Percentiles rank a stretch among this genome's conserved stretches.
Conservation (phyloP, 2,329 filamentous ascomycete genomes). For the Lizonia empirigonia region DNA sequence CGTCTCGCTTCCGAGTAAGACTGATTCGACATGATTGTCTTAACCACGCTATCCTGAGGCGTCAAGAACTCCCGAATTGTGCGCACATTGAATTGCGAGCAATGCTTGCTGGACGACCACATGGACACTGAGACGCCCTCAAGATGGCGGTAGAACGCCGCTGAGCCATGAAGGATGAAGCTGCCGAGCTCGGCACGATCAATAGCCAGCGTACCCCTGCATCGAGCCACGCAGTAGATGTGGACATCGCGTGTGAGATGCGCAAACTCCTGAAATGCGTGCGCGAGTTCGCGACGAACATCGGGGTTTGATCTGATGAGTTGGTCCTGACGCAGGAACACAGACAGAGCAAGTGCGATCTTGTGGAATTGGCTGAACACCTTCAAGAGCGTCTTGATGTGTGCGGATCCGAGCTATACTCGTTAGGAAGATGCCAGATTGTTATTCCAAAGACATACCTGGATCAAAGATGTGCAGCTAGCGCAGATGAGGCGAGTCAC, state of each 20-base stretch:
- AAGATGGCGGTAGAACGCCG: constrained; percentile 23
- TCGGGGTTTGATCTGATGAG: constrained; percentile 26
- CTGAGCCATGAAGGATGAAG: constrained; percentile 14
- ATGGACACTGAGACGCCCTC: constrained; percentile 24
- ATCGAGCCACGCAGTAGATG: not conserved
- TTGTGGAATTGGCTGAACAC: constrained; percentile 30
- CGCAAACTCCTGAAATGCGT: constrained; percentile 26
- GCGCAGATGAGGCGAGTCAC: constrained; percentile 54
- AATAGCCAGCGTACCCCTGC: not conserved
- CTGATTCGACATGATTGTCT: constrained; percentile 47
- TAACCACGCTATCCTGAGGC: constrained; percentile 51
- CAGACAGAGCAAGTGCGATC: constrained; percentile 24
- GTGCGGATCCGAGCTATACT: constrained; percentile 21
- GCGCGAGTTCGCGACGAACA: constrained; percentile 27
- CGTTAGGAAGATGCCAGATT: not conserved
- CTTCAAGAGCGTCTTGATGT: constrained; percentile 24
- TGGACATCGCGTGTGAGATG: constrained; percentile 24
- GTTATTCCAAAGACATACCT: constrained; percentile 37
- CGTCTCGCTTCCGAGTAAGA: constrained; percentile 30
- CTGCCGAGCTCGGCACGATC: constrained; percentile 21
- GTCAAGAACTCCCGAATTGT: constrained; percentile 44
- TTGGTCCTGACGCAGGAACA: constrained; percentile 25
- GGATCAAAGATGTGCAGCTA: constrained; percentile 49
- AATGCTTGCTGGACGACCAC: constrained; percentile 22
- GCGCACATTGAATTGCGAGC: constrained; percentile 27